phyloP scores from a whole-genome alignment of 2,329 filamentous ascomycete species.

The Microcyclosporella mali region DNA sequence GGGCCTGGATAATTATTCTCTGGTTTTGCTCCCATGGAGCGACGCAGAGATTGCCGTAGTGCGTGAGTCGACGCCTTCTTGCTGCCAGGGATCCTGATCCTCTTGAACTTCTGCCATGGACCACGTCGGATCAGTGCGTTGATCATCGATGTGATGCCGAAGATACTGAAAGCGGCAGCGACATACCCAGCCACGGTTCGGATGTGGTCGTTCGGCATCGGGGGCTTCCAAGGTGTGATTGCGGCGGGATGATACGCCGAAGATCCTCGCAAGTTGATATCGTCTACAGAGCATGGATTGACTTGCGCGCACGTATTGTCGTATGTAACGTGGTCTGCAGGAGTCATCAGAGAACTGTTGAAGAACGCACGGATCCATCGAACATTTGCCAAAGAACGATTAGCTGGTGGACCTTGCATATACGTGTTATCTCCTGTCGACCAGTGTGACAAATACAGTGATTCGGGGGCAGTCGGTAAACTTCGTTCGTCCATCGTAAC shows the following conservation, averaged over 20 bases:
- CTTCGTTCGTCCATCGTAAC: slow-evolving; percentile 30
- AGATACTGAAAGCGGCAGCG: slow-evolving; percentile 24
- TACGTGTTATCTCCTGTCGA: slow-evolving; percentile 41
- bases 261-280: slow-evolving; percentile 23
- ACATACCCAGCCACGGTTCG: slow-evolving; percentile 22
- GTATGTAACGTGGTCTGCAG: slow-evolving; percentile 14
- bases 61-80: slow-evolving; percentile 12
- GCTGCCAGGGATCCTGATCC: slow-evolving; percentile 15
- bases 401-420: slow-evolving; percentile 41
- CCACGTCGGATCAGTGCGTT: slow-evolving; percentile 25
- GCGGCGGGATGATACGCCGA: slow-evolving; percentile 18
- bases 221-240: slow-evolving; percentile 15
- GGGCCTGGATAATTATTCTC: slow-evolving; percentile 7
- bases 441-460: slow-evolving; percentile 45
- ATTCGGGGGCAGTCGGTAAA: slow-evolving; percentile 38
- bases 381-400: slow-evolving; percentile 37
- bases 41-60: slow-evolving; percentile 15
- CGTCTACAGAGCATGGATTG: slow-evolving; percentile 25
- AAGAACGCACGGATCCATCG: slow-evolving; percentile 47
- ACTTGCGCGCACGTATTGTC: slow-evolving; percentile 11
- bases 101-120: slow-evolving; percentile 23
- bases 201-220: slow-evolving; percentile 9
- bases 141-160: slow-evolving; percentile 23
- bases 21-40: slow-evolving; percentile 9
- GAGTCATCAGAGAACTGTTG: slow-evolving; percentile 41